Conservation (phyloP, 257 asterid genomes). For the Solanum pinnatisectum region DNA sequence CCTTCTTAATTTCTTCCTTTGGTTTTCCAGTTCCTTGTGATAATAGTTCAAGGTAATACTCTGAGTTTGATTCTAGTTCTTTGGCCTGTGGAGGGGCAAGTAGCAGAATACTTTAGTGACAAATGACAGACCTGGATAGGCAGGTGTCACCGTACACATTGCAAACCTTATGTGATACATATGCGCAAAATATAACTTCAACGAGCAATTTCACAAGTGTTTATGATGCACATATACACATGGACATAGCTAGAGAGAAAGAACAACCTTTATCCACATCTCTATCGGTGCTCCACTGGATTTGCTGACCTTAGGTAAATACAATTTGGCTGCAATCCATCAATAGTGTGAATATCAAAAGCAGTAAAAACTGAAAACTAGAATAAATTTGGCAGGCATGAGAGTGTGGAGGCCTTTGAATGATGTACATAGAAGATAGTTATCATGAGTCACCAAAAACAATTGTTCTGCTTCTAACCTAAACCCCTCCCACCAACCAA, state of each 20-base stretch:
- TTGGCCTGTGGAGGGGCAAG: constrained; percentile 40
- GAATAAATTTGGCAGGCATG: not conserved
- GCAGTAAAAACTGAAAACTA: not conserved
- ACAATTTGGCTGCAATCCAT: constrained; percentile 62
- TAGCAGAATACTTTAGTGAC: not conserved
- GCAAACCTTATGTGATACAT: not conserved
- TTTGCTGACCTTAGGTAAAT: constrained; percentile 69
- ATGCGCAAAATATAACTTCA: not conserved
- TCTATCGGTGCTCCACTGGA: constrained; percentile 76
- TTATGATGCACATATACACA: not conserved
- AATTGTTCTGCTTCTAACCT: not conserved
- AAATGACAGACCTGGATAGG: not conserved
- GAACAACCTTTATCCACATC: constrained; percentile 83
- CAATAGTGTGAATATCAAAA: not conserved
- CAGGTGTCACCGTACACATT: not conserved
- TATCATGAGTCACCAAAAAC: not conserved
- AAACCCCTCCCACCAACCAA: not conserved
- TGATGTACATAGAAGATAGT: not conserved
- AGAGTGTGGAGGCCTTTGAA: not conserved
- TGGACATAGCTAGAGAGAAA: not conserved
- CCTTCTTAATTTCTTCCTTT: constrained; percentile 72
- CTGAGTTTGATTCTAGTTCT: constrained; percentile 70
- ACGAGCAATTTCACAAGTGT: not conserved
- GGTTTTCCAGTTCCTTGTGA: constrained; percentile 81
- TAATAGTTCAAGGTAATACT: constrained; percentile 58